Conservation (phyloP, 768 basidiomycete species). For the Scleroderma bovista region DNA sequence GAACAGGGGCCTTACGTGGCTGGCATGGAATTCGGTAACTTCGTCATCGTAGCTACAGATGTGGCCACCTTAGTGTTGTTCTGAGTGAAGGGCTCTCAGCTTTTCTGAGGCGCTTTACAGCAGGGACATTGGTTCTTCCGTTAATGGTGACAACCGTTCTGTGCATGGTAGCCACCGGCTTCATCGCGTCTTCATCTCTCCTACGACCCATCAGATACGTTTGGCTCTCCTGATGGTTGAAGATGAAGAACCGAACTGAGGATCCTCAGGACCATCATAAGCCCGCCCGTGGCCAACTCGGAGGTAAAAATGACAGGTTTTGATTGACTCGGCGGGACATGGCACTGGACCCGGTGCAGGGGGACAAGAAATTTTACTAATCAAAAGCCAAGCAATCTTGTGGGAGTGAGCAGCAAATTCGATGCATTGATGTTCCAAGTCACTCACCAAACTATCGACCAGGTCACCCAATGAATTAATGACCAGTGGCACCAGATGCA, state of each 20-base stretch:
- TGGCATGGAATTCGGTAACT: constrained; percentile 34
- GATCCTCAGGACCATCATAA: constrained; percentile 58
- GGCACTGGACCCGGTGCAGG: constrained; percentile 37
- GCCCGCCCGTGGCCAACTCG: constrained; percentile 65
- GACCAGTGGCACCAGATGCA: constrained; percentile 84
- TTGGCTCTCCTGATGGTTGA: constrained; percentile 64
- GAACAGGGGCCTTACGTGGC: constrained; percentile 46
- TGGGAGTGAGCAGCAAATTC: background rate
- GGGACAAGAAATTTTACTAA: constrained; percentile 63
- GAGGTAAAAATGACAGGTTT: constrained; percentile 73
- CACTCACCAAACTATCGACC: constrained; percentile 42
- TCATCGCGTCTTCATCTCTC: constrained; percentile 55
- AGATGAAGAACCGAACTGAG: constrained; percentile 63
- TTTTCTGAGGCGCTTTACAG: constrained; percentile 42
- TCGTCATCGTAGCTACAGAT: constrained; percentile 33
- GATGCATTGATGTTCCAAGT: background rate
- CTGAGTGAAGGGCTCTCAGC: constrained; percentile 10
- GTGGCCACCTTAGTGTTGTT: constrained; percentile 25
- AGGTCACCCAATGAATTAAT: constrained; percentile 75
- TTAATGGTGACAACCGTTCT: constrained; percentile 60
- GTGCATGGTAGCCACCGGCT: constrained; percentile 55
- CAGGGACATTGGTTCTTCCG: constrained; percentile 42
- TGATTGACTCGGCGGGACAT: constrained; percentile 50
- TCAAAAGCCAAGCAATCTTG: constrained; percentile 70
- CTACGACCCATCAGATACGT: constrained; percentile 70